Conservation (phyloP, 129 eudicot genomes). For the Helianthus tuberosus region DNA sequence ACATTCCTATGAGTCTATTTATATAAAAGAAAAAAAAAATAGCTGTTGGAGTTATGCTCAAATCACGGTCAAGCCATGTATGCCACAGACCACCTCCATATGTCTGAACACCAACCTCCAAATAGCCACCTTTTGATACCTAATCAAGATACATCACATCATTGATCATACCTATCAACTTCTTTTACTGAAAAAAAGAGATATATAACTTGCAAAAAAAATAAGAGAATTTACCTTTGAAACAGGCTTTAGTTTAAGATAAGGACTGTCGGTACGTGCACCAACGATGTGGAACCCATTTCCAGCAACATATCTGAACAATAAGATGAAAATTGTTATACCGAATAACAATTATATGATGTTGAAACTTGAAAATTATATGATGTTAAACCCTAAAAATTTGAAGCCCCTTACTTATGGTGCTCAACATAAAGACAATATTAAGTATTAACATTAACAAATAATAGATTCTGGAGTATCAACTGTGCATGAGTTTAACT, state of each 20-base stretch:
- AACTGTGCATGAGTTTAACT: not conserved
- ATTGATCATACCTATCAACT: no score
- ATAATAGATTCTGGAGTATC: no score
- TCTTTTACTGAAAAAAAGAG: no score
- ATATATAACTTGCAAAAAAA: no score
- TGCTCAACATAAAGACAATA: not conserved
- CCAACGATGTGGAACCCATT: slow-evolving; percentile 90
- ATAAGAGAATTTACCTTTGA: slow-evolving; percentile 60
- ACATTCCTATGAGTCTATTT: no score
- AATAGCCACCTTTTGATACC: slow-evolving; percentile 77
- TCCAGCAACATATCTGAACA: slow-evolving; percentile 81
- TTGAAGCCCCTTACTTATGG: no score
- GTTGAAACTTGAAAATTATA: no score
- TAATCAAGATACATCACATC: slow-evolving; percentile 26
- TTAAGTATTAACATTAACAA: not conserved
- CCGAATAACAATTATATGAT: not conserved
- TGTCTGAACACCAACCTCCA: slow-evolving; percentile 93
- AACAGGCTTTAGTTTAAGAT: slow-evolving; percentile 81
- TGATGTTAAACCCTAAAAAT: no score
- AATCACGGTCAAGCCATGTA: slow-evolving; percentile 97
- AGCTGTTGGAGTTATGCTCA: slow-evolving; percentile 31
- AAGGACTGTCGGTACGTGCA: slow-evolving; percentile 98
- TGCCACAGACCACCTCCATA: slow-evolving; percentile 99
- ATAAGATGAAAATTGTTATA: slow-evolving; percentile 16
- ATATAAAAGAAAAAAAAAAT: no score